Base-by-base conservation (phyloP, 2,329 filamentous ascomycete species). In the Colletotrichum nymphaeae region DNA sequence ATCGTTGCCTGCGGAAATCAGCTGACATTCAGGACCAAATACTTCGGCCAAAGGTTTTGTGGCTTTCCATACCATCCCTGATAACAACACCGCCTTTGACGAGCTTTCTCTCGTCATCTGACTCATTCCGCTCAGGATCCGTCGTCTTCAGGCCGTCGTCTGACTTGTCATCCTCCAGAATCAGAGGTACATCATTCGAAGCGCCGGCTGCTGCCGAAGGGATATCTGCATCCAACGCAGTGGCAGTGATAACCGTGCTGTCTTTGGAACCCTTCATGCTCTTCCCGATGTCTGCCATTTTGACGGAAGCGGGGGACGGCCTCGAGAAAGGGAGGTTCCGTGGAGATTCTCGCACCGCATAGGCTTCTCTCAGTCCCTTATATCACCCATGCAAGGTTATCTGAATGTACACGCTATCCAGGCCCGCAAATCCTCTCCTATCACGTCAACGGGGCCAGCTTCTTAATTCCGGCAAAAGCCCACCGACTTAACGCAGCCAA, bases 1-100 rank as follows among this genome's bases (percentile, higher is more conserved):
- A 52, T 73, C 71, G 37, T 73, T 69, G 22, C 71, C 67, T 69
- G 9, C 5, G 12, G 8, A 16, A 28, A 8, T 69, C 14, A 68
- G 58, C 53, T 16, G 19, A 9, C 0, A 1, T 26, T 24, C 11
- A 37, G n/a, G 5, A 6, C 7, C 22, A 11, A 1, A 9, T 8
- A 3, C 5, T 30, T 6, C 5, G 5, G 5, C 2, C 42, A 1
- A 65, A 19, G 14, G n/a, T 1, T 32, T 2, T 5, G 2, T n/a
- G 11, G 12, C 8, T 49, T 12, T 16, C 3, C 22, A 14, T 52
- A 67, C 64, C 69, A 19, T 72, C 69, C 6, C 69, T 32, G 24
- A 72, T 67, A 0, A 72, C 52, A 9, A 72, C 57, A 35, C 60
- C 53, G 1, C 60, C 70, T 2, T 59, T 63, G 4, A 73, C 70